A percentile compares a stretch with the other conserved stretches of the same genome.
Evolutionary conservation across 768 basidiomycete genomes (phyloP).

Genomic region (Boletus sp.): DNA sequence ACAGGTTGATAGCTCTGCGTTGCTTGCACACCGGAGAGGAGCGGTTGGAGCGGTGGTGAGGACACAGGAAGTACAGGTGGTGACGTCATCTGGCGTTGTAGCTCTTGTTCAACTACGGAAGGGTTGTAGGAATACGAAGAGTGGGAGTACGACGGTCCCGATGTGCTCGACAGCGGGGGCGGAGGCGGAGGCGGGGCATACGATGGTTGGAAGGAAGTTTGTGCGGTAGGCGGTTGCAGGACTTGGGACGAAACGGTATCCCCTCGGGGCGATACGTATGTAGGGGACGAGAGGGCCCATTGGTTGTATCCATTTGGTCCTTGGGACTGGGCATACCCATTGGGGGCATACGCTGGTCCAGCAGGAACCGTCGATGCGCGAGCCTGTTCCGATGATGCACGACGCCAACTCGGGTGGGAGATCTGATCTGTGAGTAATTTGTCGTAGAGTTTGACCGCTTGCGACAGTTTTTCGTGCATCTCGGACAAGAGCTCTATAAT

Average conservation of each 20-base stretch:
- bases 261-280: slow-evolving; percentile 19
- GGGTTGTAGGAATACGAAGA: slow-evolving; percentile 11
- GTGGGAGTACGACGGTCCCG: slow-evolving; percentile 15
- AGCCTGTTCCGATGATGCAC: slow-evolving; percentile 19
- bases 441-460: slow-evolving; percentile 91
- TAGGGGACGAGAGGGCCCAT: slow-evolving; percentile 23
- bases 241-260: slow-evolving; percentile 22
- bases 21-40: slow-evolving; percentile 7
- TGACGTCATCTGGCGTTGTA: slow-evolving; percentile 12
- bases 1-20: slow-evolving; percentile 19
- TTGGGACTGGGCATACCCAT: slow-evolving; percentile 32
- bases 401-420: slow-evolving; percentile 64
- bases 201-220: slow-evolving; percentile 29
- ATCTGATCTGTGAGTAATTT: slow-evolving; percentile 82
- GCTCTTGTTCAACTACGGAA: slow-evolving; percentile 11
- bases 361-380: slow-evolving; percentile 26
- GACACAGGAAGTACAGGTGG: slow-evolving; percentile 4
- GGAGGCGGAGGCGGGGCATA: slow-evolving; percentile 25
- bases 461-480: slow-evolving; percentile 92
- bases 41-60: slow-evolving; percentile 11
- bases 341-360: slow-evolving; percentile 18
- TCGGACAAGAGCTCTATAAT: slow-evolving; percentile 76
- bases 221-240: slow-evolving; percentile 25
- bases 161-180: slow-evolving; percentile 14
- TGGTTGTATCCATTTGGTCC: slow-evolving; percentile 33